These are phyloP conservation scores for Apiotrichum porosum DNA, from an alignment of 1,284 basidiomycete genomes.

Conservation along the genomic window DNA sequence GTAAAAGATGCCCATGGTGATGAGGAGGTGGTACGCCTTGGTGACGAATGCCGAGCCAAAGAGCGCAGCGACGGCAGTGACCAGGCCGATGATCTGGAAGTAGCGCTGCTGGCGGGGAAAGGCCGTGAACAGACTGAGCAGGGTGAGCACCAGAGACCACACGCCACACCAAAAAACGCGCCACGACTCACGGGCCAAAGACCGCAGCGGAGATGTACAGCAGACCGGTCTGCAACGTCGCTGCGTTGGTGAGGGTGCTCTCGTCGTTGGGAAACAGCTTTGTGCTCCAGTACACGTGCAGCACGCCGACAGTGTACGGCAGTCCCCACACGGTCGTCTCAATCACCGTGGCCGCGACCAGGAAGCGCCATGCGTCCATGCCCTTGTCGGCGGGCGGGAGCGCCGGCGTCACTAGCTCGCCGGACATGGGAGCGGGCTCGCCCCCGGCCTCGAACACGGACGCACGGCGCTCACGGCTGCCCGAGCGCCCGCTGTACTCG, in stretches of 20 bases:
- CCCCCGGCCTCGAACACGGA: too few relatives aligned
- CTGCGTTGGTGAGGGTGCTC: constrained; percentile 37
- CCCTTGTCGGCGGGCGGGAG: constrained; percentile 44
- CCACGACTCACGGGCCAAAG: constrained; percentile 10
- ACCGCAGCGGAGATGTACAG: constrained; percentile 10
- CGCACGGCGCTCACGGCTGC: too few relatives aligned
- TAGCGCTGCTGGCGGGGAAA: constrained; percentile 25
- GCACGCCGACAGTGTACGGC: constrained; percentile 43
- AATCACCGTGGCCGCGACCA: constrained; percentile 37
- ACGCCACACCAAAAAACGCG: too few relatives aligned
- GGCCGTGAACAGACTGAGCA: constrained; percentile 27
- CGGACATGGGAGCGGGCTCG: too few relatives aligned
- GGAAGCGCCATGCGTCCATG: constrained; percentile 40
- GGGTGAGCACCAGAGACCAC: too few relatives aligned
- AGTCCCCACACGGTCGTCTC: constrained; percentile 46
- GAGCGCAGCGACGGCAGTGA: constrained; percentile 22
- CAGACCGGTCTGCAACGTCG: constrained; percentile 44
- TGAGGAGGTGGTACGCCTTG: constrained; percentile 40
- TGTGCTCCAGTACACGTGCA: constrained; percentile 43
- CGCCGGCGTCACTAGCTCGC: neutral
- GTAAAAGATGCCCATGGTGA: constrained; percentile 42
- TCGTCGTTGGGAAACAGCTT: constrained; percentile 30
- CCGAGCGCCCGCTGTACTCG: too few relatives aligned
- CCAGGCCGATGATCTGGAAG: constrained; percentile 32
- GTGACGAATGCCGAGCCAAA: constrained; percentile 36